Percentiles rank a stretch among this genome's conserved stretches.
Evolutionary conservation across 2,329 filamentous ascomycete species (phyloP).

Genomic region (Xylaria sp.): DNA sequence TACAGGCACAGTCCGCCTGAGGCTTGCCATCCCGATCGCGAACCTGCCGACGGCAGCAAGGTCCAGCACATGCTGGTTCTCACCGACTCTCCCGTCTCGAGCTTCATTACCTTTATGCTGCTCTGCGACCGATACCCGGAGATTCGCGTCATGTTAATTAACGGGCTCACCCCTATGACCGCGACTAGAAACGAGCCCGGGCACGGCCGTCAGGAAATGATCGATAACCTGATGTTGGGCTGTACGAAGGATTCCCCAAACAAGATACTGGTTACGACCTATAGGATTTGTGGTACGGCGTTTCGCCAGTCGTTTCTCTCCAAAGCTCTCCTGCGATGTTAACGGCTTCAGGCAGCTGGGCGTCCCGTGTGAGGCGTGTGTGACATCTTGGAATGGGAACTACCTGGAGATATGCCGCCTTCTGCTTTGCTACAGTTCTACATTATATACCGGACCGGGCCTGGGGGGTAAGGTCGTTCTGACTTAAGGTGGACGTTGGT

Average conservation of each 20-base stretch:
- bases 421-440: no score
- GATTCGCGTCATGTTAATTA: constrained; percentile 6
- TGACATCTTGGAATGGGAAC: no score
- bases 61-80: constrained; percentile 9
- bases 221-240: constrained; percentile 7
- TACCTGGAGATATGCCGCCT: no score
- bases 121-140: background rate
- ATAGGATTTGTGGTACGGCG: constrained; percentile 10
- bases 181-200: constrained; percentile 4
- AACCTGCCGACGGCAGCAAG: constrained; percentile 8
- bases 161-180: background rate
- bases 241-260: constrained; percentile 10
- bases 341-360: no score
- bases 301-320: no score
- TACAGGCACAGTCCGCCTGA: no score
- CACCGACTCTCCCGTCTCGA: constrained; percentile 4
- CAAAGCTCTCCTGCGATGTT: no score
- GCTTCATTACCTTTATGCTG: constrained; percentile 7
- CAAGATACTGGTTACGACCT: constrained; percentile 15
- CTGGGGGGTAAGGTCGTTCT: no score
- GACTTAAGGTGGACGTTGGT: no score
- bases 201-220: constrained; percentile 4
- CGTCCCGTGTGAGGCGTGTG: no score
- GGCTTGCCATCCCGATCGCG: no score
- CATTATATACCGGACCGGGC: no score